phyloP scores from a whole-genome alignment of 2,329 filamentous ascomycete genomes.

The Trichocomaceae sp. region DNA sequence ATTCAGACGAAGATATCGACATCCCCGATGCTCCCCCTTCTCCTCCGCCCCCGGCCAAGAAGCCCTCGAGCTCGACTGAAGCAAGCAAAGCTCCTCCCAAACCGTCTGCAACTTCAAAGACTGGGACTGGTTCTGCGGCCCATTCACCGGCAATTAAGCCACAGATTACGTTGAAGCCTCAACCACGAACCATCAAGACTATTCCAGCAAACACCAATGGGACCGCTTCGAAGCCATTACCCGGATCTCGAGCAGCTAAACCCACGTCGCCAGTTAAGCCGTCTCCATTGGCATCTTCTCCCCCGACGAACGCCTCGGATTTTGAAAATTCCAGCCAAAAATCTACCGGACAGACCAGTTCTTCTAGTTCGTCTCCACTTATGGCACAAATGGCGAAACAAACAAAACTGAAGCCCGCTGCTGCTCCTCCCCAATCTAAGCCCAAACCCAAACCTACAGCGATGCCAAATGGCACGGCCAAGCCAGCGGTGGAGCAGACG shows the following conservation, averaged over 20 bases:
- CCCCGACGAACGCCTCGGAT: constrained; percentile 56
- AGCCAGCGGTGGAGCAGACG: constrained; percentile 19
- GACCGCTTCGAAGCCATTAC: constrained; percentile 30
- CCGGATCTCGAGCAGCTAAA: constrained; percentile 31
- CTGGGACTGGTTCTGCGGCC: not conserved
- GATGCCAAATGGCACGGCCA: constrained; percentile 23
- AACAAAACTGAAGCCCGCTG: constrained; percentile 15
- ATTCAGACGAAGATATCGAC: constrained; percentile 46
- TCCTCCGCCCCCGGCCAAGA: constrained; percentile 7
- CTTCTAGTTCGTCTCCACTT: constrained; percentile 42
- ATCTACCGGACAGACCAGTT: constrained; percentile 37
- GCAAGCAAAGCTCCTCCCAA: not conserved
- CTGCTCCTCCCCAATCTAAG: too few species aligned
- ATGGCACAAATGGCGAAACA: constrained; percentile 33
- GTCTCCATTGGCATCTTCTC: constrained; percentile 56
- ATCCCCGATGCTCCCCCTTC: constrained; percentile 25
- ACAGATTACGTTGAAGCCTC: constrained; percentile 15
- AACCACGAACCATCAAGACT: constrained; percentile 21
- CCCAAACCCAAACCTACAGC: constrained; percentile 13
- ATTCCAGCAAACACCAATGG: constrained; percentile 23
- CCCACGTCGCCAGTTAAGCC: constrained; percentile 54
- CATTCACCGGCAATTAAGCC: constrained; percentile 10
- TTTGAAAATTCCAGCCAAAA: constrained; percentile 41
- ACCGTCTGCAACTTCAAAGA: constrained; percentile 5
- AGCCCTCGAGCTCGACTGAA: constrained; percentile 15